These are phyloP conservation scores for Pseudogymnoascus sp. DNA, from an alignment of 2,329 filamentous ascomycete species.

Conservation along the genomic window DNA sequence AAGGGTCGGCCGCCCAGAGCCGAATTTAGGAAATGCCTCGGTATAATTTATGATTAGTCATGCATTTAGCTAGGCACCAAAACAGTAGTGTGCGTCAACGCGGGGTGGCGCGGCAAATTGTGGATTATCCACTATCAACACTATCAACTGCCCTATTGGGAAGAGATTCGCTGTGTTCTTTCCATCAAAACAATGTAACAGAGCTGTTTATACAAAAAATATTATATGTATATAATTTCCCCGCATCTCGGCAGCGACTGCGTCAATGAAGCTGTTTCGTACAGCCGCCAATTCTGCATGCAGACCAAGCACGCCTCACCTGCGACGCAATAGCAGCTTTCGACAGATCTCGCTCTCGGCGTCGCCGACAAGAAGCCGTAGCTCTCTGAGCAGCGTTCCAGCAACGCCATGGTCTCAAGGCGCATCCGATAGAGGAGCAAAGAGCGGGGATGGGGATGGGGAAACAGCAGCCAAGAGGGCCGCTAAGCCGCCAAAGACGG, in stretches of 20 bases:
- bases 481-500: conserved; percentile 29
- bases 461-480: conserved; percentile 1
- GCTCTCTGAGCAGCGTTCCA: conserved; percentile 11
- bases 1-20: neutral
- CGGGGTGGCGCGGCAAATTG: conserved; percentile 1
- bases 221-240: conserved; percentile 4
- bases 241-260: neutral
- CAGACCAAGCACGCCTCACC: conserved; percentile 1
- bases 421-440: neutral
- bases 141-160: conserved; percentile 2
- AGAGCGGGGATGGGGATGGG: neutral
- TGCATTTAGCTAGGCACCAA: neutral
- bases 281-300: neutral
- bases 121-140: conserved; percentile 8
- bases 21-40: conserved; percentile 28
- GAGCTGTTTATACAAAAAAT: neutral
- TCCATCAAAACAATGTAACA: neutral
- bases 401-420: conserved; percentile 18
- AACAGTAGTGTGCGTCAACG: conserved; percentile 7
- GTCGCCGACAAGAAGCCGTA: conserved; percentile 6
- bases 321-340: conserved; percentile 3
- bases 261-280: conserved; percentile 10
- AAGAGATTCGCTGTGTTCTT: conserved; percentile 6
- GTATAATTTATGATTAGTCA: conserved; percentile 13
- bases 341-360: neutral